A percentile compares a stretch with the other conserved stretches of the same genome.
Conservation (phyloP, 805 yeast species). For the Tetrapisispora pingtungensis region DNA sequence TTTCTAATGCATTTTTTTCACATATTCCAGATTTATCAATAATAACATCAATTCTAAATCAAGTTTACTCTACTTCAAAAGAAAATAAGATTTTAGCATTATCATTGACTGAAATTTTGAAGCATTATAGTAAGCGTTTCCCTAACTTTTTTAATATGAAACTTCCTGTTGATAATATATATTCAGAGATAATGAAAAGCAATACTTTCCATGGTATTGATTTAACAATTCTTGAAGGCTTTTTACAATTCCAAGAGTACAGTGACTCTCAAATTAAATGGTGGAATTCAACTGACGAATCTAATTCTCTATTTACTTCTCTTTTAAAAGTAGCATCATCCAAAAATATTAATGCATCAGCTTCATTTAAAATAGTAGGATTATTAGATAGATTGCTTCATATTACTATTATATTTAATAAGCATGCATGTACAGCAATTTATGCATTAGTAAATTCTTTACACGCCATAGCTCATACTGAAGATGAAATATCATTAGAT, state of each 20-base stretch:
- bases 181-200: slow-evolving; percentile 27
- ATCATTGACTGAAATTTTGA: slow-evolving; percentile 37
- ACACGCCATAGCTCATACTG: slow-evolving; percentile 9
- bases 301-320: slow-evolving; percentile 57
- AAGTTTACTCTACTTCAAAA: slow-evolving; percentile 29
- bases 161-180: slow-evolving; percentile 29
- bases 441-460: slow-evolving; percentile 45
- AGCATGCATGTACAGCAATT: slow-evolving; percentile 44
- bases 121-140: slow-evolving; percentile 32
- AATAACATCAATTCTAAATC: slow-evolving; percentile 35
- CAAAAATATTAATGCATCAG: slow-evolving; percentile 18
- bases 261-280: slow-evolving; percentile 53
- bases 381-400: slow-evolving; percentile 40
- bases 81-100: slow-evolving; percentile 39
- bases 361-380: slow-evolving; percentile 36
- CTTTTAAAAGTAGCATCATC: slow-evolving; percentile 45
- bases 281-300: slow-evolving; percentile 53
- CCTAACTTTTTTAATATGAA: slow-evolving; percentile 28
- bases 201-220: slow-evolving; percentile 41
- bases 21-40: slow-evolving; percentile 38
- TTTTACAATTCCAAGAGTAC: slow-evolving; percentile 50
- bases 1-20: slow-evolving; percentile 29
- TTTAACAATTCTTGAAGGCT: slow-evolving; percentile 46
- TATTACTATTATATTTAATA: slow-evolving; percentile 47
- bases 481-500: slow-evolving; percentile 10